Conservation (phyloP, 768 basidiomycete species). For the Auricularia heimuer region DNA sequence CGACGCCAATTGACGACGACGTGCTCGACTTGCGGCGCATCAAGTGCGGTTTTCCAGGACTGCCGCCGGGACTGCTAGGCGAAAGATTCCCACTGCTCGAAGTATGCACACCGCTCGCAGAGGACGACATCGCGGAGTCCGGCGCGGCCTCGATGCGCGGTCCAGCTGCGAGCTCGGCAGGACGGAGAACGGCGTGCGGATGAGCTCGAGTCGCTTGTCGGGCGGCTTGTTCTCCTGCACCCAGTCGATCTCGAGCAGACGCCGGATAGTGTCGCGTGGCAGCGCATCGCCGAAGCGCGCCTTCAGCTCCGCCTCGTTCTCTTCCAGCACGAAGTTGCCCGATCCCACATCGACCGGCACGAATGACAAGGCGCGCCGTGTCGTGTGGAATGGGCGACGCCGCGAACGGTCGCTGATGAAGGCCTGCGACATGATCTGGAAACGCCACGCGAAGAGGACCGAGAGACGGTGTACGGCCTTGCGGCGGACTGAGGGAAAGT, state of each 20-base stretch:
- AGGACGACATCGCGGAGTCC: slow-evolving; percentile 8
- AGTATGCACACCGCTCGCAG: slow-evolving; percentile 14
- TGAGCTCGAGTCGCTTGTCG: slow-evolving; percentile 49
- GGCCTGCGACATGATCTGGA: slow-evolving; percentile 54
- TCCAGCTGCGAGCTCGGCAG: slow-evolving; percentile 50
- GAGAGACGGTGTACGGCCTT: slow-evolving; percentile 46
- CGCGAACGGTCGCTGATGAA: slow-evolving; percentile 50
- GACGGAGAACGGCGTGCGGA: slow-evolving; percentile 56
- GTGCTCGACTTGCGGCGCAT: slow-evolving; percentile 49
- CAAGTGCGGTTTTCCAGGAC: slow-evolving; percentile 18
- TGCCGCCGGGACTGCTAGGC: slow-evolving; percentile 7
- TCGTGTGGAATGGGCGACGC: slow-evolving; percentile 56
- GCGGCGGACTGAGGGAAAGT: slow-evolving; percentile 37
- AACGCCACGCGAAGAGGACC: slow-evolving; percentile 55
- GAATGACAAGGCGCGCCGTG: slow-evolving; percentile 64
- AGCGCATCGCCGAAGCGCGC: slow-evolving; percentile 36
- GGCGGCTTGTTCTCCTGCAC: slow-evolving; percentile 44
- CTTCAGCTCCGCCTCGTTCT: slow-evolving; percentile 39
- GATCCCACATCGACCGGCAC: slow-evolving; percentile 69
- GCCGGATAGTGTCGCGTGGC: slow-evolving; percentile 53
- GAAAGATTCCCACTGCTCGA: slow-evolving; percentile 16
- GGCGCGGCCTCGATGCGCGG: slow-evolving; percentile 29
- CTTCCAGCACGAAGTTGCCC: slow-evolving; percentile 43
- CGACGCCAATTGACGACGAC: slow-evolving; percentile 18
- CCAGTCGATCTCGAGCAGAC: slow-evolving; percentile 70